phyloP scores from a whole-genome alignment of 164 flowering plant species.

The Vitis cinerea region DNA sequence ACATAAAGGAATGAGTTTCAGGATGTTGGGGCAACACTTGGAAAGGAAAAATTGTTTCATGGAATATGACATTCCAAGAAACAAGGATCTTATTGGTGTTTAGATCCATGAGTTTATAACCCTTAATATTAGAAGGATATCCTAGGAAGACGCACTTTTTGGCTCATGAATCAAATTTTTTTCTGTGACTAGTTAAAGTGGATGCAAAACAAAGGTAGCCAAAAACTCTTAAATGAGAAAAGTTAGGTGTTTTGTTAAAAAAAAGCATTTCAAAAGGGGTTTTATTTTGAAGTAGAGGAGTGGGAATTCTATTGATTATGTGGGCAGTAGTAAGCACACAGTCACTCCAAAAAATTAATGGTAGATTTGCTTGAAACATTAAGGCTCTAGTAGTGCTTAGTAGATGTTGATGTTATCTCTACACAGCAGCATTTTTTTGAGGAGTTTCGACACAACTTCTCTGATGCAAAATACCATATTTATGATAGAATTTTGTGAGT shows the following conservation, averaged over 20 bases:
- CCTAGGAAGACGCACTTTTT: conserved; percentile 2
- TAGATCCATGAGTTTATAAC: background rate
- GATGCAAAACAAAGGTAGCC: conserved; percentile 2
- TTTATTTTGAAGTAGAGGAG: background rate
- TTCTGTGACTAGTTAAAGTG: background rate
- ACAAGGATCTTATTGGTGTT: background rate
- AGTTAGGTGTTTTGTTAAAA: background rate
- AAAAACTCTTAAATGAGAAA: conserved; percentile 1
- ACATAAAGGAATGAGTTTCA: no score
- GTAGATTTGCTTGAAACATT: no score
- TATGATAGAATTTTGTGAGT: no score
- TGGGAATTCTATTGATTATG: background rate
- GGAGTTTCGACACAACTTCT: no score
- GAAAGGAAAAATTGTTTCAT: background rate
- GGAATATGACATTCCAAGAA: conserved; percentile 3
- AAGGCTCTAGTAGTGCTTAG: no score
- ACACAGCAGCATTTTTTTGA: no score
- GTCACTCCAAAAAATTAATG: no score
- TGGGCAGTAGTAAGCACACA: background rate
- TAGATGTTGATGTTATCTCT: no score
- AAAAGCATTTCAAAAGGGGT: conserved; percentile 1
- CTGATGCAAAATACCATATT: no score
- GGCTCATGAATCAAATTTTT: background rate
- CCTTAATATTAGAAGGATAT: background rate
- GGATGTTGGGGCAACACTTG: no score